Percentiles rank a stretch among this genome's conserved stretches.
These are phyloP conservation scores for Viola pubescens DNA, from an alignment of 441 rosid genomes.

Conservation along the genomic window DNA sequence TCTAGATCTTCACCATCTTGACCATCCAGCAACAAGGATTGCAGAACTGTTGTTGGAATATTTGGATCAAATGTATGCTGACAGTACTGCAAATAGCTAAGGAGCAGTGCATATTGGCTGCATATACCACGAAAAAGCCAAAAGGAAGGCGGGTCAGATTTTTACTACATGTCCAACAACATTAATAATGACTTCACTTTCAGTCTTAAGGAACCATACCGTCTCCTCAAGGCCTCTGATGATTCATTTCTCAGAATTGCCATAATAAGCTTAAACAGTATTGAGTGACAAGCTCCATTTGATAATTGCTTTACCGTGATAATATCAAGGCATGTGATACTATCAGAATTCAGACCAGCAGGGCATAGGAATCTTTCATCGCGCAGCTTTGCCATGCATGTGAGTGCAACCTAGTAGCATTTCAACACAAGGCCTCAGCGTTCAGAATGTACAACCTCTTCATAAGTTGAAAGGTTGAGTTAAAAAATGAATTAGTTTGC, in stretches of 20 bases:
- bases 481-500: conserved; percentile 6
- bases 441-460: neutral
- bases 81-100: conserved; percentile 95
- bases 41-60: conserved; percentile 74
- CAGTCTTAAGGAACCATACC: conserved; percentile 35
- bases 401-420: conserved; percentile 74
- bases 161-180: conserved; percentile 1
- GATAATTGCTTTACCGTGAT: conserved; percentile 77
- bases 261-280: conserved; percentile 81
- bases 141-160: neutral
- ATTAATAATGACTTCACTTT: neutral
- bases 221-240: conserved; percentile 96
- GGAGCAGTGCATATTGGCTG: conserved; percentile 94
- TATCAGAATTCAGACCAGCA: conserved; percentile 62
- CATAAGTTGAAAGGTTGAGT: neutral
- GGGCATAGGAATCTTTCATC: conserved; percentile 80
- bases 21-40: conserved; percentile 66
- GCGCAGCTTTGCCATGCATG: conserved; percentile 92
- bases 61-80: conserved; percentile 82
- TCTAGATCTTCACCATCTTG: conserved; percentile 85
- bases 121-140: conserved; percentile 4
- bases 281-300: conserved; percentile 85
- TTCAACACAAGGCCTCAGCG: conserved; percentile 7
- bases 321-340: conserved; percentile 75
- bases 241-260: conserved; percentile 85